A percentile compares a stretch with the other conserved stretches of the same genome.
These are phyloP conservation scores for Phaeosphaeriaceae sp. DNA, from an alignment of 2,329 filamentous ascomycete genomes.

Conservation along the genomic window DNA sequence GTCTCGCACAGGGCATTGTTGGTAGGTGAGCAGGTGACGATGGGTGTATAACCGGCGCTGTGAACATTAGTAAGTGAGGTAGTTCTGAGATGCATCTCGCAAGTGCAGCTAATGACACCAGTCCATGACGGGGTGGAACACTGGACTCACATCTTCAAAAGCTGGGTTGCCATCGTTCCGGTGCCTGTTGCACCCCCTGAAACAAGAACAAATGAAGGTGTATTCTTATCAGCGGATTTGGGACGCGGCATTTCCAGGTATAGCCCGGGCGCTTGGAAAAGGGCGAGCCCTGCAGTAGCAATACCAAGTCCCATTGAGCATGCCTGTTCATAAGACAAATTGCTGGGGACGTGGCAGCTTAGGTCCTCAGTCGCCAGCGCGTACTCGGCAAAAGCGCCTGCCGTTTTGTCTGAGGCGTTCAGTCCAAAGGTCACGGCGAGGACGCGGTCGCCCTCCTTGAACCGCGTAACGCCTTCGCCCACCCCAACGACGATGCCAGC, in stretches of 20 bases:
- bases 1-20: slow-evolving; percentile 47
- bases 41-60: slow-evolving; percentile 46
- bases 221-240: background rate
- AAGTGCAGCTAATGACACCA: background rate
- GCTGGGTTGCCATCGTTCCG: slow-evolving; percentile 55
- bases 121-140: background rate
- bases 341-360: slow-evolving; percentile 30
- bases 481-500: slow-evolving; percentile 58
- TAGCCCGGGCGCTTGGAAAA: slow-evolving; percentile 5
- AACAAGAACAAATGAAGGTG: slow-evolving; percentile 48
- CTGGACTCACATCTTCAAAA: slow-evolving; percentile 22
- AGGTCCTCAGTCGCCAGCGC: slow-evolving; percentile 23
- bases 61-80: background rate
- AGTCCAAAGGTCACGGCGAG: slow-evolving; percentile 6
- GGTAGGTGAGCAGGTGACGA: slow-evolving; percentile 54
- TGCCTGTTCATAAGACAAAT: slow-evolving; percentile 23
- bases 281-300: slow-evolving; percentile 7
- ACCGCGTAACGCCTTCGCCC: slow-evolving; percentile 54
- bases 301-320: slow-evolving; percentile 2
- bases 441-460: slow-evolving; percentile 57
- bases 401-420: slow-evolving; percentile 2
- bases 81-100: background rate
- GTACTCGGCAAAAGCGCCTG: slow-evolving; percentile 44
- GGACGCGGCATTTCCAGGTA: slow-evolving; percentile 1
- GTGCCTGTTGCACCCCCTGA: slow-evolving; percentile 54